Evolutionary conservation across 495 filamentous ascomycete genomes (phyloP), one percentile per base, ranked within the genome.

Genomic region (Tuber magnatum): DNA sequence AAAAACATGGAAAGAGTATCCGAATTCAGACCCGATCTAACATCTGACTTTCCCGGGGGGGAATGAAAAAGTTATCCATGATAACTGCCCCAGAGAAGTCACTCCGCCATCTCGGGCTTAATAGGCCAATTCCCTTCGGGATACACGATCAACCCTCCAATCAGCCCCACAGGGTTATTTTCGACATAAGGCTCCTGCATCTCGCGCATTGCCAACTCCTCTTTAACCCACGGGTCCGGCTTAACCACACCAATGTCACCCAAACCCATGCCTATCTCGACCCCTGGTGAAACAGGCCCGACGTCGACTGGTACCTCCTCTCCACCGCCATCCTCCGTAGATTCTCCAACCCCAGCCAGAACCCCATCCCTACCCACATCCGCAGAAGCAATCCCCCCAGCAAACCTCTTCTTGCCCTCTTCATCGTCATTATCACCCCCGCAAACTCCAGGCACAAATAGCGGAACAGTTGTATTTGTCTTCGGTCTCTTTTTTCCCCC

Each of bases 401-500:
- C 3, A 35, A 65, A 65, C 56, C 28, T 65, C 56, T 65, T 65
- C 28, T 65, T 65, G 28, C 18, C 56, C 28, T 65, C 56, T 65
- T 65, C 56, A 6, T 35, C 56, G 8, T 65, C 56, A 65, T 65
- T 65, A 18, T 65, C 14, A 18, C 56, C 56, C 56, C 56, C 56
- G 14, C 28, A 35, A 65, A 35, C 56, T 28, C 56, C 56, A 35
- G 56, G 56, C 14, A 35, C 56, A 35, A 65, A 65, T 28, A 65
- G 56, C 18, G 56, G 56, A 65, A 28, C 56, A 35, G 56, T 65
- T 6, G 56, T 35, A 32, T 28, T 35, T 7, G 28, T 65, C 28
- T 65, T 65, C 56, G 56, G 14, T 65, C 56, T 51, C 40, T 69
- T 79, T 51, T 79, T 79, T n/a, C 44, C 51, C 32, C 69, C 76